Evolutionary conservation across 805 yeast genomes (phyloP).

Genomic region (Metschnikowia similis): DNA sequence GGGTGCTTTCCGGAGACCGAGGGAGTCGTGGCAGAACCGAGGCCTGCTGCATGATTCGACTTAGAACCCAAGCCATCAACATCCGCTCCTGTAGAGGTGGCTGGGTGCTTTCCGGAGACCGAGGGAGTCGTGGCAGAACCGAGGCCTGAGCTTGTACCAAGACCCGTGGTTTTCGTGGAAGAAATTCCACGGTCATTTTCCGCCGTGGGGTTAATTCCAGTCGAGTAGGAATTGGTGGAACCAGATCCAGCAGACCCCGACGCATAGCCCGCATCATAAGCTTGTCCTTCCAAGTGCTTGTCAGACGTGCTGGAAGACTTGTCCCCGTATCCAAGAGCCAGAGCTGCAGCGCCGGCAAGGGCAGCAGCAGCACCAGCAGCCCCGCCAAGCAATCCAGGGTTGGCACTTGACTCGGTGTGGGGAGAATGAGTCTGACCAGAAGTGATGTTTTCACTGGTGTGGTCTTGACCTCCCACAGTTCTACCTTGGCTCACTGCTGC

Average conservation of each 20-base stretch:
- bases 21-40: too few species aligned
- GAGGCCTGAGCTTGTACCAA: too few species aligned
- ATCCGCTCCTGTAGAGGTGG: too few species aligned
- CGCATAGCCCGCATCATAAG: slow-evolving; percentile 7
- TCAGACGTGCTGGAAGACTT: background rate
- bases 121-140: too few species aligned
- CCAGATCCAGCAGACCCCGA: background rate
- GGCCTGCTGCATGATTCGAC: too few species aligned
- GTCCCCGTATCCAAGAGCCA: slow-evolving; percentile 6
- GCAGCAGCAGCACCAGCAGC: slow-evolving; percentile 12
- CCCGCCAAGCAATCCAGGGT: slow-evolving; percentile 13
- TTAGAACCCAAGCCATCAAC: too few species aligned
- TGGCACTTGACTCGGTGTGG: slow-evolving; percentile 2
- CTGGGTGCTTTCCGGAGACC: too few species aligned
- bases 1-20: too few species aligned
- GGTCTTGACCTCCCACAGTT: background rate
- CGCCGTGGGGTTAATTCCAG: background rate
- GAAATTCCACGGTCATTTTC: background rate
- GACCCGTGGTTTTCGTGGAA: too few species aligned
- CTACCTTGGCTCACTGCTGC: slow-evolving; percentile 3
- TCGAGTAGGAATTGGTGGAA: background rate
- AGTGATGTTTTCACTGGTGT: background rate
- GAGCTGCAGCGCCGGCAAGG: slow-evolving; percentile 18
- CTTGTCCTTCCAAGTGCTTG: slow-evolving; percentile 5
- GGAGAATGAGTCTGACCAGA: background rate